phyloP scores from a whole-genome alignment of 2,329 filamentous ascomycete genomes.

The Zasmidium cellare region DNA sequence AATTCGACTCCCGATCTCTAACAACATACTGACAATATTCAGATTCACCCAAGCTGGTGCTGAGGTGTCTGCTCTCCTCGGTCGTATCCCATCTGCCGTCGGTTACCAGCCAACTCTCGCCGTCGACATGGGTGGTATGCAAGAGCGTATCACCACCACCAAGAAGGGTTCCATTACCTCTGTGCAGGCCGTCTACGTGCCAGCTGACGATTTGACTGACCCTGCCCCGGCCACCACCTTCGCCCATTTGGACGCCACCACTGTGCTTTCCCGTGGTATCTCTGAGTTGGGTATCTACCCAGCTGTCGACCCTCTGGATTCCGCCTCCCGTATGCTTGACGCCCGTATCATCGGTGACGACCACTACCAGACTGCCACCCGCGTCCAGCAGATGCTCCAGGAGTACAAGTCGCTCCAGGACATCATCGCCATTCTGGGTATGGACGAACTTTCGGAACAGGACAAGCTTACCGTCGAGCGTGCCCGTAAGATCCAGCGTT shows the following conservation, averaged over 20 bases:
- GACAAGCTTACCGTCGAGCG: slow-evolving; percentile 99
- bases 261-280: slow-evolving; percentile 99
- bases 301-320: slow-evolving; percentile 98
- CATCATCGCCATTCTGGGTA: slow-evolving; percentile 98
- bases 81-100: slow-evolving; percentile 99
- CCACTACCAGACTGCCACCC: slow-evolving; percentile 92
- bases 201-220: slow-evolving; percentile 99
- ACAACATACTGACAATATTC: slow-evolving; percentile 64
- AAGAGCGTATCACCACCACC: slow-evolving; percentile 99
- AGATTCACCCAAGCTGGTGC: slow-evolving; percentile 99
- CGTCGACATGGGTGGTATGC: slow-evolving; percentile 99
- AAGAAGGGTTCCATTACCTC: slow-evolving; percentile 99
- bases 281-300: slow-evolving; percentile 99
- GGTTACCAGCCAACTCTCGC: slow-evolving; percentile 99
- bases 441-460: slow-evolving; percentile 98
- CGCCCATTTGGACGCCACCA: slow-evolving; percentile 99
- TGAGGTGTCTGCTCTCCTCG: slow-evolving; percentile 97
- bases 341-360: slow-evolving; percentile 97
- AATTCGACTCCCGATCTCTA: slow-evolving; percentile 53
- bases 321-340: slow-evolving; percentile 99
- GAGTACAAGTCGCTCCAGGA: slow-evolving; percentile 99
- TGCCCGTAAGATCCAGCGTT: slow-evolving; percentile 99
- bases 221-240: slow-evolving; percentile 99
- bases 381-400: slow-evolving; percentile 98
- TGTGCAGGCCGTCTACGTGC: slow-evolving; percentile 99